Percentiles rank a stretch among this genome's conserved stretches.
These are phyloP conservation scores for Trichoderma citrinoviride DNA, from an alignment of 2,329 filamentous ascomycete species.

Conservation along the genomic window DNA sequence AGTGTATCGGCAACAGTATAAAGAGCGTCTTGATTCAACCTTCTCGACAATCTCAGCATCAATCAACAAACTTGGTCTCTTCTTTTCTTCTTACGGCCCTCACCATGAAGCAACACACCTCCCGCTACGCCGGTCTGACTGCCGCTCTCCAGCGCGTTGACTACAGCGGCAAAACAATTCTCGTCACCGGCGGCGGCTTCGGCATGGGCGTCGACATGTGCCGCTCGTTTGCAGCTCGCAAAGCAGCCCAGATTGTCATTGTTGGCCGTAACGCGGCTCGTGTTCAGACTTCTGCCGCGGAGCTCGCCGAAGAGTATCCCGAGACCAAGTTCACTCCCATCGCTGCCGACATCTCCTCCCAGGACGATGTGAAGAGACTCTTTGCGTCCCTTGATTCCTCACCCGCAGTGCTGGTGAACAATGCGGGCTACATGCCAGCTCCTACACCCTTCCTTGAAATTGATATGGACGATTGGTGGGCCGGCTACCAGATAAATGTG, in stretches of 20 bases:
- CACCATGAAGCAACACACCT: not conserved
- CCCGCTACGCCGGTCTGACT: conserved; percentile 7
- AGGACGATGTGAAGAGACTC: not conserved
- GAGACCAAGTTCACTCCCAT: not conserved
- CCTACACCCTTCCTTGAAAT: not conserved
- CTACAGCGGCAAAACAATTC: conserved; percentile 1
- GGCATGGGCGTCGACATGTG: conserved; percentile 5
- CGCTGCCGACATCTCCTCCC: not conserved
- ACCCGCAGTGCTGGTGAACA: not conserved
- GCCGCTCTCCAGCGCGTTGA: not conserved
- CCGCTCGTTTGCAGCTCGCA: not conserved
- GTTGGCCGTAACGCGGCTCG: not conserved
- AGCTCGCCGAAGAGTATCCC: not conserved
- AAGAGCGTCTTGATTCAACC: no score
- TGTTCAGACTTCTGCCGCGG: not conserved
- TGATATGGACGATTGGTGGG: conserved; percentile 7
- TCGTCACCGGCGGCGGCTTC: not conserved
- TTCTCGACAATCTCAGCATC: not conserved
- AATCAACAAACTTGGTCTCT: not conserved
- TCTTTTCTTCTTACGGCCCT: not conserved
- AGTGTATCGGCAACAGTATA: no score
- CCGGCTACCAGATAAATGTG: not conserved
- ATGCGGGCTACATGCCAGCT: not conserved
- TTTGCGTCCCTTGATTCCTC: not conserved
- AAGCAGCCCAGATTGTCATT: not conserved